Conservation (phyloP, 2,329 filamentous ascomycete genomes). For the Aspergillus sp. region DNA sequence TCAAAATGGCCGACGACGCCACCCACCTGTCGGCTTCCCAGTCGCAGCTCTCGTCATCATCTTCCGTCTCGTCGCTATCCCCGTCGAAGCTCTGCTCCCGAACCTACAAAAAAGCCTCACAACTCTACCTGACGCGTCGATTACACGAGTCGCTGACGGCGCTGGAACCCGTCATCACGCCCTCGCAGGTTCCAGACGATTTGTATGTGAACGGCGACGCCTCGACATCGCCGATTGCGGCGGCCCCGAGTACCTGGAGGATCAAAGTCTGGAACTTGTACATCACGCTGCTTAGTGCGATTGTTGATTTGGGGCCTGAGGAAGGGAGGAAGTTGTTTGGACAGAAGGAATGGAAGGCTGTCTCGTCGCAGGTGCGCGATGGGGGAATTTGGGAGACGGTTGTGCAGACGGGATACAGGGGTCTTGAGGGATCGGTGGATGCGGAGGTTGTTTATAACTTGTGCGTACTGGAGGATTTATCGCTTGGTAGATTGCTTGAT, state of each 20-base stretch:
- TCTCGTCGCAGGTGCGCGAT: constrained; percentile 78
- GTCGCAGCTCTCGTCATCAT: constrained; percentile 61
- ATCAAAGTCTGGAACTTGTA: constrained; percentile 98
- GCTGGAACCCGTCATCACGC: constrained; percentile 72
- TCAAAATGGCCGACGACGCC: constrained; percentile 26
- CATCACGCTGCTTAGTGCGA: constrained; percentile 83
- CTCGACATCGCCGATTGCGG: constrained; percentile 61
- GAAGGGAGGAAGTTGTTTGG: constrained; percentile 89
- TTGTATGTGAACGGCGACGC: constrained; percentile 40
- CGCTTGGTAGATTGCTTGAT: background rate
- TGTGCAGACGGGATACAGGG: constrained; percentile 77
- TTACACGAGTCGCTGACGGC: constrained; percentile 83
- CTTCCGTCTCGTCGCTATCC: constrained; percentile 62
- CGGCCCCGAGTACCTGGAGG: constrained; percentile 71
- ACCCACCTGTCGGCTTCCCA: constrained; percentile 28
- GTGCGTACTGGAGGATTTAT: constrained; percentile 29
- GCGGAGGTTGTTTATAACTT: constrained; percentile 70
- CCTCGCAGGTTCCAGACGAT: constrained; percentile 36
- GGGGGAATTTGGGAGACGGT: constrained; percentile 95
- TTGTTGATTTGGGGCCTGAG: constrained; percentile 79
- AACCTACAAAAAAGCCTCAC: constrained; percentile 87
- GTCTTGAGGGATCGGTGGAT: constrained; percentile 83
- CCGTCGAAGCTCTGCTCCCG: constrained; percentile 65
- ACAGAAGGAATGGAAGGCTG: constrained; percentile 70
- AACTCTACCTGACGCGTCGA: constrained; percentile 88